Conservation (phyloP, 805 yeast genomes). For the Ogataea methylovora region DNA sequence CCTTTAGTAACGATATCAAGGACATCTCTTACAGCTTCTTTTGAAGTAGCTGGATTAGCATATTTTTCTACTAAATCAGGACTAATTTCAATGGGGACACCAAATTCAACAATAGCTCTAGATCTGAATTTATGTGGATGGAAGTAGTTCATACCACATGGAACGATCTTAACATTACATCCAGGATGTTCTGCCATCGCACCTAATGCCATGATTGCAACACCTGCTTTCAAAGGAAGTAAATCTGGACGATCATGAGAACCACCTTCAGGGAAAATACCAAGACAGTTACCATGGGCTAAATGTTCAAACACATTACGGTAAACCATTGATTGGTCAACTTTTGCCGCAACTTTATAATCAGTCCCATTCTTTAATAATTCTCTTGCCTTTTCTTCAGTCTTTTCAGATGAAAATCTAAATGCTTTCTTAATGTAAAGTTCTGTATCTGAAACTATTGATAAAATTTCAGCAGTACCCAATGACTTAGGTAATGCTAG, state of each 20-base stretch:
- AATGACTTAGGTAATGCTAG: slow-evolving; percentile 69
- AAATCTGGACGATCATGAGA: slow-evolving; percentile 92
- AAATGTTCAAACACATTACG: slow-evolving; percentile 79
- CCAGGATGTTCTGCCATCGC: slow-evolving; percentile 75
- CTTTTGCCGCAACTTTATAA: slow-evolving; percentile 71
- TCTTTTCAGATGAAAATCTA: slow-evolving; percentile 28
- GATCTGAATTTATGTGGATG: slow-evolving; percentile 94
- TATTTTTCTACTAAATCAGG: slow-evolving; percentile 59
- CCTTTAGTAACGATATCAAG: slow-evolving; percentile 67
- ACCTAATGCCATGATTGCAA: slow-evolving; percentile 96
- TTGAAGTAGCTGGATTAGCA: slow-evolving; percentile 46
- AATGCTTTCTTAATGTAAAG: slow-evolving; percentile 65
- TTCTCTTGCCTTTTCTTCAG: slow-evolving; percentile 30
- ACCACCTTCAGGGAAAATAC: slow-evolving; percentile 98
- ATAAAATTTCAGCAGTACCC: slow-evolving; percentile 67
- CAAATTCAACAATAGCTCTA: slow-evolving; percentile 92
- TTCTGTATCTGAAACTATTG: slow-evolving; percentile 66
- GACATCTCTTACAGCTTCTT: slow-evolving; percentile 67
- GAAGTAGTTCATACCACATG: slow-evolving; percentile 96
- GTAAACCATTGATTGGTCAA: slow-evolving; percentile 82
- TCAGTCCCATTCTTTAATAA: slow-evolving; percentile 43
- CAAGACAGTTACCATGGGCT: slow-evolving; percentile 72
- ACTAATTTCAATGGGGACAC: slow-evolving; percentile 70
- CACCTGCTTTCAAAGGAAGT: slow-evolving; percentile 93
- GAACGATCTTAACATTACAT: slow-evolving; percentile 79